Base-by-base conservation (phyloP, 495 filamentous ascomycete genomes). In the Penicillium ochrochloron region DNA sequence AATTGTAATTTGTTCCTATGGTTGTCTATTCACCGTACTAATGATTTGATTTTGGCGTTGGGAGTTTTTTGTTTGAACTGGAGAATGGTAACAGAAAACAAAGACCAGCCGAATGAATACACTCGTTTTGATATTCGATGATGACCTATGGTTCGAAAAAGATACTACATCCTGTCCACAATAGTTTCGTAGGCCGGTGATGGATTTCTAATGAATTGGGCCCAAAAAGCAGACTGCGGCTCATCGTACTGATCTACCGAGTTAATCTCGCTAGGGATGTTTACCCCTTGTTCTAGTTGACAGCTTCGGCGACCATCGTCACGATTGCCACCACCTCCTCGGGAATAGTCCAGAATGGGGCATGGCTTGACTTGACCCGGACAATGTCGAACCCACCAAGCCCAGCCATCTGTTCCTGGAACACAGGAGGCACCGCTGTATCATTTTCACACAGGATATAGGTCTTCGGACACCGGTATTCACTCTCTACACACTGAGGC, bases 381-480 rank as follows among this genome's bases (percentile, higher is more conserved):
- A 42, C 35, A 25, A 62, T 27, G 9, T 41, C 52, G 29, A 27
- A 56, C 9, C 25, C 51, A 8, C 60, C 60, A 37, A 56, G 4
- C 34, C 21, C 29, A 7, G 60, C 60, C 60, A 62, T 55, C 4
- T 62, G 33, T 35, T 62, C 60, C 29, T 62, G 60, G 11, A 25
- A 62, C 15, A 34, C 37, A 14, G 60, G 60, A 2, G 60, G 60
- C 25, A 62, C 51, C 4, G 37, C 21, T 9, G 17, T 31, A 33
- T 62, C 60, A 15, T 62, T 62, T 35, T 54, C 52, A 55, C 50
- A 62, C 19, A 62, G 15, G 31, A 62, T 33, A 55, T 62, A 62
- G 2, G 41, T 41, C 50, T 62, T 62, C 25, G 37, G 6, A 17
- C 60, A 62, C 4, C 21, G 23, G 17, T 39, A 42, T 14, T 62